phyloP scores from a whole-genome alignment of 306 rosid species.

The Ziziphus jujuba region DNA sequence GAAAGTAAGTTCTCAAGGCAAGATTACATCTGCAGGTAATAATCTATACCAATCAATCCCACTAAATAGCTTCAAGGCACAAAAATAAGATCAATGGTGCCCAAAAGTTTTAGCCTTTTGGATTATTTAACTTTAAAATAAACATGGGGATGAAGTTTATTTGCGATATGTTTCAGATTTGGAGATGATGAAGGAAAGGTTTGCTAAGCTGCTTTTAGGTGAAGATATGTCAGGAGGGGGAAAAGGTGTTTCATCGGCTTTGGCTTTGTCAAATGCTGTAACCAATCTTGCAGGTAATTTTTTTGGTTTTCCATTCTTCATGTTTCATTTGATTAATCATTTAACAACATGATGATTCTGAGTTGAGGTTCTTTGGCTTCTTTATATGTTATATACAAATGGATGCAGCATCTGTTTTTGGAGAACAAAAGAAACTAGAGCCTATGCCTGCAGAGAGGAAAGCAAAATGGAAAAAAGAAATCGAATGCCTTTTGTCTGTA shows the following conservation, averaged over 20 bases:
- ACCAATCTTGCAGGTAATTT: conserved; percentile 85
- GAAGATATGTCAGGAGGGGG: conserved; percentile 99
- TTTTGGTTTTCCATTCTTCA: not conserved
- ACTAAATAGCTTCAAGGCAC: no score
- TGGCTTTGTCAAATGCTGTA: conserved; percentile 89
- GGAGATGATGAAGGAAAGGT: conserved; percentile 78
- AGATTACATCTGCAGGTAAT: conserved; percentile 45
- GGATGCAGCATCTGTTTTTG: conserved; percentile 79
- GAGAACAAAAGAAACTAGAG: conserved; percentile 70
- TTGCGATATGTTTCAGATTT: conserved; percentile 46
- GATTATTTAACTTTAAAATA: no score
- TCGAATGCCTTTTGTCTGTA: conserved; percentile 85
- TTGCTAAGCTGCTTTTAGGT: conserved; percentile 86
- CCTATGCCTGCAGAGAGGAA: conserved; percentile 69
- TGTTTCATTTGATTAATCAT: not conserved
- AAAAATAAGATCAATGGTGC: not conserved
- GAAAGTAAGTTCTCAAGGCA: conserved; percentile 26
- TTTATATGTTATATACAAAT: conserved; percentile 12
- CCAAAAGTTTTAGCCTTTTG: no score
- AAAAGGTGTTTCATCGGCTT: conserved; percentile 93
- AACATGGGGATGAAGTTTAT: not conserved
- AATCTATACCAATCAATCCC: no score
- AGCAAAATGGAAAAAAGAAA: conserved; percentile 82
- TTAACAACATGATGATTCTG: not conserved
- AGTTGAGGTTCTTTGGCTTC: not conserved